These are phyloP conservation scores for Ilyonectria destructans DNA, from an alignment of 2,329 filamentous ascomycete species.

Conservation along the genomic window DNA sequence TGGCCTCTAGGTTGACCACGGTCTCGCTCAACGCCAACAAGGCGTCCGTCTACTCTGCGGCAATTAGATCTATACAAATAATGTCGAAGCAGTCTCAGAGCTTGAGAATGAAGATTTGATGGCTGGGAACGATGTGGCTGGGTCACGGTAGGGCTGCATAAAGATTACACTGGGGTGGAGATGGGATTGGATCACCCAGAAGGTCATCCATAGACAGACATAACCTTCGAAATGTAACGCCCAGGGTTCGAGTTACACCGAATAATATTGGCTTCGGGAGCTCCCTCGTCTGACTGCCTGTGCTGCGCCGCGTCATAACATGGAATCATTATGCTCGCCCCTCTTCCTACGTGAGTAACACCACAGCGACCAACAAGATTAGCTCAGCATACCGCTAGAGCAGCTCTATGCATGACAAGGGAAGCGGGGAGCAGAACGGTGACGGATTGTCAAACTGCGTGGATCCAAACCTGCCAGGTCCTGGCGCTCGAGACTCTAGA, in stretches of 20 bases:
- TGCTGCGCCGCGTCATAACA: conserved; percentile 22
- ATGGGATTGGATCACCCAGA: conserved; percentile 8
- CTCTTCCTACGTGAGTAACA: background rate
- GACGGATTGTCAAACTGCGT: background rate
- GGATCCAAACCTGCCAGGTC: background rate
- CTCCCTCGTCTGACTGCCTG: background rate
- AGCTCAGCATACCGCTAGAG: background rate
- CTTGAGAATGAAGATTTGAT: background rate
- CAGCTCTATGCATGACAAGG: background rate
- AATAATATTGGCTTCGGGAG: background rate
- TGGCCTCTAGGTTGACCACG: conserved; percentile 52
- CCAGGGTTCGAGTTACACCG: conserved; percentile 3
- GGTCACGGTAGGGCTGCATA: conserved; percentile 27
- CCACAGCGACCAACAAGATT: background rate
- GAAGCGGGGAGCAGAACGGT: background rate
- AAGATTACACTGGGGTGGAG: conserved; percentile 5
- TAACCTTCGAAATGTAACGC: conserved; percentile 20
- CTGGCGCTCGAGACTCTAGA: background rate
- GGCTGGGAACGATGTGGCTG: conserved; percentile 27
- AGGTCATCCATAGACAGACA: conserved; percentile 15
- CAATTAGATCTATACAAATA: conserved; percentile 4
- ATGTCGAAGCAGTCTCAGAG: conserved; percentile 3
- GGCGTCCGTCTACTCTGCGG: background rate
- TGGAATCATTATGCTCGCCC: background rate
- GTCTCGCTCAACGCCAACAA: background rate